Evolutionary conservation across 352 stramenopile species (phyloP), one percentile per base, ranked within the genome.

Genomic region (Globisporangium iwayamae): DNA sequence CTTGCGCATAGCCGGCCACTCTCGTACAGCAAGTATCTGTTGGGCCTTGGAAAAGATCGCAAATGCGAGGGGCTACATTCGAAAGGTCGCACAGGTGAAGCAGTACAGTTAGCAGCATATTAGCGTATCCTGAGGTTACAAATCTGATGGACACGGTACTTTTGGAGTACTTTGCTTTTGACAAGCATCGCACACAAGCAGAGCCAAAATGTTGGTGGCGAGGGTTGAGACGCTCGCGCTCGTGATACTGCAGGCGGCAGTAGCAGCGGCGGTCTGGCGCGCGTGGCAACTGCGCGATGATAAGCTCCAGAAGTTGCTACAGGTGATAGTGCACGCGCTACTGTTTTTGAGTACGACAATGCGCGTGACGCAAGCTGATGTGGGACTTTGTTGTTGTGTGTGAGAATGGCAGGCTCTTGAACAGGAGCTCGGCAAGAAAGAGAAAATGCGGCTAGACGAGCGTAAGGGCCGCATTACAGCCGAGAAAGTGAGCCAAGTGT

Each of bases 391-490:
- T 38, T 50, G 13, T 38, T 10, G 7, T 38, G 18, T 48, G 28
- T 28, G 25, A 28, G 25, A 14, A 52, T 32, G 22, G 16, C 38
- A 81, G 78, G 47, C 72, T 14, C 54, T 89, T 43, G 62, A 85
- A 50, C 46, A 56, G 1, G 69, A 86, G 48, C 63, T 74, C 4
- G 60, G 64, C 22, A 83, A 76, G 54, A 87, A 83, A 56, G 82
- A 91, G 52, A 63, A 75, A 50, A 69, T 85, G 66, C 77, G 86
- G 1, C 34, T 74, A 18, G 73, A 86, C 36, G 86, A 94, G 64
- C 78, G 84, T 14, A 70, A 69, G 60, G 86, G 86, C 0, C 77
- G 86, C 4, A 71, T 91, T 3, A 71, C 80, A 30, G 83, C 86
- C 34, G 86, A 94, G 30, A 87, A 90, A 66, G 79, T 85, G 59